These are phyloP conservation scores for Lippia alba DNA, from an alignment of 305 asterid species.

Conservation along the genomic window DNA sequence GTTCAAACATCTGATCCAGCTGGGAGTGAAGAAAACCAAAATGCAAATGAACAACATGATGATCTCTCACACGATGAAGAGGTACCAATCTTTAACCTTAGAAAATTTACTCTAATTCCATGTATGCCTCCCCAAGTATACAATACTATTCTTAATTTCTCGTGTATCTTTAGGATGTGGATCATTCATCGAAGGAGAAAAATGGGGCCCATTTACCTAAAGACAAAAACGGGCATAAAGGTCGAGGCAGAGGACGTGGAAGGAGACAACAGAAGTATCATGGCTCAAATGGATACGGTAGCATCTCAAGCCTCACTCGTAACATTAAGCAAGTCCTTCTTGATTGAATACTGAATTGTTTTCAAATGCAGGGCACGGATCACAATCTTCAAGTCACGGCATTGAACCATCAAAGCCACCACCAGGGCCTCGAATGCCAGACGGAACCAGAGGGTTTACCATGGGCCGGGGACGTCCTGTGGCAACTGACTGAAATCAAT, in stretches of 20 bases:
- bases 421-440: conserved; percentile 98
- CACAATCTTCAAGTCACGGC: conserved; percentile 47
- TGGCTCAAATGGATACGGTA: conserved; percentile 74
- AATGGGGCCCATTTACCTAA: conserved; percentile 50
- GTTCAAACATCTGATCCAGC: conserved; percentile 51
- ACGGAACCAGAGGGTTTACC: conserved; percentile 93
- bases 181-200: conserved; percentile 53
- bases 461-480: conserved; percentile 87
- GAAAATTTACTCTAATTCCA: not conserved
- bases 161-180: conserved; percentile 50
- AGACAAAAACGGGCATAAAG: conserved; percentile 65
- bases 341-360: no score
- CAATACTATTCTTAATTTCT: not conserved
- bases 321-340: not conserved
- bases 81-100: conserved; percentile 47
- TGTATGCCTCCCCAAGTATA: not conserved
- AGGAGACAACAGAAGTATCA: conserved; percentile 65
- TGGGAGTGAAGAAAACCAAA: conserved; percentile 63
- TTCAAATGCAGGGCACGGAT: conserved; percentile 61
- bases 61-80: conserved; percentile 73
- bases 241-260: conserved; percentile 69
- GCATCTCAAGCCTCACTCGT: not conserved
- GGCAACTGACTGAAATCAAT: conserved; percentile 42
- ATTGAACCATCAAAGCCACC: conserved; percentile 84
- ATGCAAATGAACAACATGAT: conserved; percentile 63